A percentile compares a stretch with the other conserved stretches of the same genome.
These are phyloP conservation scores for Epichloe bromicola DNA, from an alignment of 2,329 filamentous ascomycete species.

Conservation along the genomic window DNA sequence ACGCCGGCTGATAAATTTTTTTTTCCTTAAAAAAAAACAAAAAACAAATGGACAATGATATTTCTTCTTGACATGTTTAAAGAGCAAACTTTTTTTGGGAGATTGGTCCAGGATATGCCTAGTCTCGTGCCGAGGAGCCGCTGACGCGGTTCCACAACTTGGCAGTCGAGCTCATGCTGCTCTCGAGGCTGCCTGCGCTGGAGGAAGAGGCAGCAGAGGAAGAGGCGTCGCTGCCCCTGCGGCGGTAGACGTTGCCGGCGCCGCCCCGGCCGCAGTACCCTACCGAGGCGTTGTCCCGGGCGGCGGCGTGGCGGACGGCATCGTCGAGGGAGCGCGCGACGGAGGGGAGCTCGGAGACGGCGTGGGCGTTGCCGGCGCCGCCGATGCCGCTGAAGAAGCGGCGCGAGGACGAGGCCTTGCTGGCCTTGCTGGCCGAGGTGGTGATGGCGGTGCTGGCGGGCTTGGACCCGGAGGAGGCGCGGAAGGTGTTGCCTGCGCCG, in stretches of 20 bases:
- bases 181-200: conserved; percentile 20
- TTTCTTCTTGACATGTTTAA: not conserved
- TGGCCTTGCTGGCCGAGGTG: conserved; percentile 18
- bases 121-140: conserved; percentile 20
- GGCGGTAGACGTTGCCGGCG: conserved; percentile 51
- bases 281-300: conserved; percentile 27
- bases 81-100: not conserved
- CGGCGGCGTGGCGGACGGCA: conserved; percentile 29
- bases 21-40: too few species aligned
- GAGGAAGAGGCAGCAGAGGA: conserved; percentile 7
- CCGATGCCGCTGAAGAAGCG: conserved; percentile 55
- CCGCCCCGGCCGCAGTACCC: conserved; percentile 57
- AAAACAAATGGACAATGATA: too few species aligned
- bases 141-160: conserved; percentile 22
- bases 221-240: conserved; percentile 21
- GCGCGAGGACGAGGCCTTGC: conserved; percentile 22
- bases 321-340: conserved; percentile 37
- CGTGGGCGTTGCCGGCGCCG: conserved; percentile 50
- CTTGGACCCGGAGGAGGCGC: conserved; percentile 22
- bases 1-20: conserved; percentile 12
- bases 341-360: conserved; percentile 25
- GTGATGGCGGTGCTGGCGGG: too few species aligned
- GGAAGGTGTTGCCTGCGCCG: conserved; percentile 43
- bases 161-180: conserved; percentile 19
- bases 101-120: not conserved